These are phyloP conservation scores for Fusarium subglutinans DNA, from an alignment of 2,329 filamentous ascomycete genomes.

Conservation along the genomic window DNA sequence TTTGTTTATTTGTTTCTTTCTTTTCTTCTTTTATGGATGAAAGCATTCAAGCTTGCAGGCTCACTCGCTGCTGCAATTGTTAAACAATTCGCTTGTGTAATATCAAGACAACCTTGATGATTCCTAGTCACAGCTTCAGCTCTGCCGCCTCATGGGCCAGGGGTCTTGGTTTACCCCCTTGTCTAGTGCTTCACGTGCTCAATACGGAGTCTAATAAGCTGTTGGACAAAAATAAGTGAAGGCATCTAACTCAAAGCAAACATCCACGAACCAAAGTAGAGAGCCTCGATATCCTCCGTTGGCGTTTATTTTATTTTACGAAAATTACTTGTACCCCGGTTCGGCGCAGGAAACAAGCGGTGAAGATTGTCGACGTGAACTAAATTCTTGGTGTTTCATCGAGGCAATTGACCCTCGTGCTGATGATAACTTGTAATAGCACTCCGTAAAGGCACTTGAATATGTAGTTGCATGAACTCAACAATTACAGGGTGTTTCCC, in stretches of 20 bases:
- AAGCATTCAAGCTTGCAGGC: background rate
- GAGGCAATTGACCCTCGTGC: background rate
- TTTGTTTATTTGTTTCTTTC: background rate
- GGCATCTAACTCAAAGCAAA: constrained; percentile 1
- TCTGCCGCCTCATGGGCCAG: constrained; percentile 16
- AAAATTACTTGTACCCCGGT: background rate
- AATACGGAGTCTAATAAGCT: constrained; percentile 9
- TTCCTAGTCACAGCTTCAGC: constrained; percentile 6
- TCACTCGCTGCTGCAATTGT: background rate
- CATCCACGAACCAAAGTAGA: background rate
- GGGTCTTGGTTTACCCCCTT: background rate
- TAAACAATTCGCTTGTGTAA: background rate
- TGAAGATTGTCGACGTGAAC: background rate
- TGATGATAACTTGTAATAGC: background rate
- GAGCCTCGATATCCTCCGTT: constrained; percentile 1
- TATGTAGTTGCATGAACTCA: background rate
- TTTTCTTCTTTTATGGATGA: background rate
- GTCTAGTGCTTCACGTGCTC: constrained; percentile 24
- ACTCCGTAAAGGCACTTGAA: background rate
- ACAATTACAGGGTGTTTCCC: background rate
- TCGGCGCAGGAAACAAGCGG: background rate
- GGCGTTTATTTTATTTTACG: background rate
- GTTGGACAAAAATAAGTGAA: background rate
- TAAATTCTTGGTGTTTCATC: background rate
- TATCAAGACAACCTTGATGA: constrained; percentile 2